Percentiles rank a stretch among this genome's conserved stretches.
These are phyloP conservation scores for Saprolegnia diclina DNA, from an alignment of 352 stramenopile genomes.

Conservation along the genomic window DNA sequence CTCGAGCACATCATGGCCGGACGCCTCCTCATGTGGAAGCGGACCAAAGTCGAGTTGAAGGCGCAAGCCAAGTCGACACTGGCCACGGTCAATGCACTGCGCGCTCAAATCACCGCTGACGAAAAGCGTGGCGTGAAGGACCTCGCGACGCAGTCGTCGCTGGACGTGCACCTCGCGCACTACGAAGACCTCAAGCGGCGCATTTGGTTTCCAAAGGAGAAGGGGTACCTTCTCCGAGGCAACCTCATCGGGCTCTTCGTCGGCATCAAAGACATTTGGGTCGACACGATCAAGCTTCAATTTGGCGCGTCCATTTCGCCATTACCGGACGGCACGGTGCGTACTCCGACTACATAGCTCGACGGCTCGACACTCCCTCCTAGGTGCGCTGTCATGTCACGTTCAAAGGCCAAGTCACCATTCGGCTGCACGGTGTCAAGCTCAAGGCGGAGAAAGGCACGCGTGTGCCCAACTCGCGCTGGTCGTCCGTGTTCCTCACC, in stretches of 20 bases:
- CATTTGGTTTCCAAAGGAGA: constrained; percentile 67
- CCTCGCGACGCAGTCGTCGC: background rate
- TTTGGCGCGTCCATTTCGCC: constrained; percentile 43
- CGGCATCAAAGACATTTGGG: constrained; percentile 58
- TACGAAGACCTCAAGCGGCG: constrained; percentile 57
- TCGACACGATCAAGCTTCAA: constrained; percentile 54
- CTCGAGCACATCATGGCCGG: background rate
- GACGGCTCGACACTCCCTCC: too few species aligned
- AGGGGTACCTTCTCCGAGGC: constrained; percentile 66
- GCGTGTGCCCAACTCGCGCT: constrained; percentile 70
- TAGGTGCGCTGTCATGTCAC: background rate
- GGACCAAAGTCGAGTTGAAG: constrained; percentile 5
- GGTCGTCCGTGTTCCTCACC: constrained; percentile 70
- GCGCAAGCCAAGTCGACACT: constrained; percentile 2
- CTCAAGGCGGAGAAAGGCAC: constrained; percentile 70
- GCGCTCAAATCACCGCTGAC: background rate
- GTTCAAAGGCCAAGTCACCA: background rate
- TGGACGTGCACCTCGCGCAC: constrained; percentile 36
- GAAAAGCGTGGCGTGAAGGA: background rate
- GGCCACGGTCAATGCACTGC: background rate
- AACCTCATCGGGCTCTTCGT: constrained; percentile 79
- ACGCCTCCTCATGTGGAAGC: constrained; percentile 1
- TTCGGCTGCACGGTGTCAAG: constrained; percentile 42
- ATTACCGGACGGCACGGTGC: too few species aligned
- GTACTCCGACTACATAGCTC: too few species aligned